Conservation (phyloP, 192 early-diverging fungal species). For the Coemansia sp. region DNA sequence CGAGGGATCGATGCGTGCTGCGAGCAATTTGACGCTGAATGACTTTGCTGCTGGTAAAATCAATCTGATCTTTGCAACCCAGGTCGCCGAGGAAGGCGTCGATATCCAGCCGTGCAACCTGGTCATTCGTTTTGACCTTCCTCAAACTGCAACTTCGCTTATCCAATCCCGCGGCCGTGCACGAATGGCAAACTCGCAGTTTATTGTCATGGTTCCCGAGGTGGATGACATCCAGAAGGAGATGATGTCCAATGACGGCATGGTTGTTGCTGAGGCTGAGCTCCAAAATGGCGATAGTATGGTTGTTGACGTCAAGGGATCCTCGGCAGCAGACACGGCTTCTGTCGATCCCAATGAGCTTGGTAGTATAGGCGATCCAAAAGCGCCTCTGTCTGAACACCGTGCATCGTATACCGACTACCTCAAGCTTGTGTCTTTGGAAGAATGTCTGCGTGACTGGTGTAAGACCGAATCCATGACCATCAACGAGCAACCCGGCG, state of each 20-base stretch:
- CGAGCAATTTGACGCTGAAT: slow-evolving; percentile 55
- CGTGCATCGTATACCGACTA: slow-evolving; percentile 39
- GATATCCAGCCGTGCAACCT: slow-evolving; percentile 92
- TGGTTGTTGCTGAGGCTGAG: neutral
- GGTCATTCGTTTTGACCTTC: slow-evolving; percentile 84
- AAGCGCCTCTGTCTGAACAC: slow-evolving; percentile 15
- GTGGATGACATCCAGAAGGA: slow-evolving; percentile 16
- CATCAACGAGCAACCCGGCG: neutral
- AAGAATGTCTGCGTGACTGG: slow-evolving; percentile 66
- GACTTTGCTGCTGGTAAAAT: slow-evolving; percentile 67
- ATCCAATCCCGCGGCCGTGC: slow-evolving; percentile 93
- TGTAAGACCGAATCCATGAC: slow-evolving; percentile 36
- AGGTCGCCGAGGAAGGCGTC: slow-evolving; percentile 94
- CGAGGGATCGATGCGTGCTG: slow-evolving; percentile 29
- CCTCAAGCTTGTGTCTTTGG: slow-evolving; percentile 48
- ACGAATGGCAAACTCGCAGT: slow-evolving; percentile 69
- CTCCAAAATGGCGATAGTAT: neutral
- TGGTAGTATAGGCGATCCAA: neutral
- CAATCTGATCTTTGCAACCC: slow-evolving; percentile 87
- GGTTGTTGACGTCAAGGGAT: neutral
- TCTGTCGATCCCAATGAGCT: neutral
- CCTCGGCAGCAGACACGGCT: neutral
- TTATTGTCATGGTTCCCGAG: slow-evolving; percentile 69
- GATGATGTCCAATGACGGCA: neutral
- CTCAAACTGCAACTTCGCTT: slow-evolving; percentile 69